Evolutionary conservation across 2,329 filamentous ascomycete genomes (phyloP), one percentile per base, ranked within the genome.

Genomic region (Lecanoromycetidae sp.): DNA sequence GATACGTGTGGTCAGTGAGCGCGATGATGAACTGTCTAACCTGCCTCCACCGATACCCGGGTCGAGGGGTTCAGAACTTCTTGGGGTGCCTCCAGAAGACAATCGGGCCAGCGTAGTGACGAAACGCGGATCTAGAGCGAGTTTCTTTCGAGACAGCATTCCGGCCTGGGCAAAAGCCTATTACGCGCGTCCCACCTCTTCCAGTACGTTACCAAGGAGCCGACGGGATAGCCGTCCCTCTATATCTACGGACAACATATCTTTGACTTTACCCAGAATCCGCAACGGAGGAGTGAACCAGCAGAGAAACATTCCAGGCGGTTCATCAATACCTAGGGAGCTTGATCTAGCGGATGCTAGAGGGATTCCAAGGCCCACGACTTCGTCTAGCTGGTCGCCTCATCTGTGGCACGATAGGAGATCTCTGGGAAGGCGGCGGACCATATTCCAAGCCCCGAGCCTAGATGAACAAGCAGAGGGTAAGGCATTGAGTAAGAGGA

Each of bases 381-480:
- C 44, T 75, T 80, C 30, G 73, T 76, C 61, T 54, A 71, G 83
- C 53, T 86, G 82, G 80, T 86, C 82, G 3, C 83, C 84, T 8
- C 84, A 87, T 63, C 66, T 88, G 25, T 73, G 74, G 42, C 68
- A 71, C 10, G 82, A 87, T 58, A 72, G 75, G 48, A 70, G 79
- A 13, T 70, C 75, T 37, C 69, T 53, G 46, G 51, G 29, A 20
- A 45, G 35, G 29, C 44, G 53, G 44, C 46, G 55, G 30, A 82
- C 76, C 58, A 70, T 79, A 13, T 91, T 85, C 84, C 77, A 80
- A 51, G 79, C 85, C 1, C 86, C 86, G 1, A 80, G 79, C 1
- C 66, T 83, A 19, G 76, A 79, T 50, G 83, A 80, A 64, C 75
- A 75, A 8, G 65, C 75, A 2, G 76, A 79, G 32, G 76, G 74